A percentile compares a stretch with the other conserved stretches of the same genome.
Conservation (phyloP, 129 eudicot genomes). For the Escallonia rubra region DNA sequence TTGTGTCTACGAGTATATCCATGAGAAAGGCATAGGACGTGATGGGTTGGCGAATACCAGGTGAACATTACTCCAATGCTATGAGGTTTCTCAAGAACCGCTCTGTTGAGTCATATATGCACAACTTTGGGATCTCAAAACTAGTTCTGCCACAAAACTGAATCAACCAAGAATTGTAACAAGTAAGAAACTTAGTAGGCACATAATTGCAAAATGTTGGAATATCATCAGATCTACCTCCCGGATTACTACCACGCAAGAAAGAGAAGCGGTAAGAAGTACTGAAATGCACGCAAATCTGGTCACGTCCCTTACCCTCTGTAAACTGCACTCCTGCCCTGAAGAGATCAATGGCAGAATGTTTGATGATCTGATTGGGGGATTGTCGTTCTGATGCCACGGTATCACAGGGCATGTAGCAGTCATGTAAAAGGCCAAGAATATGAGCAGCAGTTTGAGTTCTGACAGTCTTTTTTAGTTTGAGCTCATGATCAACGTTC, state of each 20-base stretch:
- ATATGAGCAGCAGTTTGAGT: not conserved
- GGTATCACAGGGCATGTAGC: slow-evolving; percentile 1
- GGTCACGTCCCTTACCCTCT: not conserved
- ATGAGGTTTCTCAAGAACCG: slow-evolving; percentile 16
- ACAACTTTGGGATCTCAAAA: slow-evolving; percentile 7
- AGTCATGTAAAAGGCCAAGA: slow-evolving; percentile 12
- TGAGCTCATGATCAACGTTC: not conserved
- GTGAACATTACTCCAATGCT: slow-evolving; percentile 12
- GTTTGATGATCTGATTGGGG: too few species aligned
- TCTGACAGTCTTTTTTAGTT: too few species aligned
- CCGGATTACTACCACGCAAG: too few species aligned
- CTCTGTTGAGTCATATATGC: slow-evolving; percentile 11
- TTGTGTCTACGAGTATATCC: slow-evolving; percentile 6
- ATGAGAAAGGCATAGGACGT: slow-evolving; percentile 17
- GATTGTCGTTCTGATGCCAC: too few species aligned
- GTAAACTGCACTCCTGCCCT: slow-evolving; percentile 13
- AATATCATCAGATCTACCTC: not conserved
- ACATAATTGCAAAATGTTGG: slow-evolving; percentile 2
- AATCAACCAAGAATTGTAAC: not conserved
- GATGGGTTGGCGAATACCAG: not conserved
- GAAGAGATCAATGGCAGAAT: slow-evolving; percentile 9
- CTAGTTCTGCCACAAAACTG: slow-evolving; percentile 8
- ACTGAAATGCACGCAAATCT: too few species aligned
- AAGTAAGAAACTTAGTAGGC: not conserved
- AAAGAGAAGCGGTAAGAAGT: not conserved